These are phyloP conservation scores for Pseudocercospora crystallina DNA, from an alignment of 2,329 filamentous ascomycete species.

Conservation along the genomic window DNA sequence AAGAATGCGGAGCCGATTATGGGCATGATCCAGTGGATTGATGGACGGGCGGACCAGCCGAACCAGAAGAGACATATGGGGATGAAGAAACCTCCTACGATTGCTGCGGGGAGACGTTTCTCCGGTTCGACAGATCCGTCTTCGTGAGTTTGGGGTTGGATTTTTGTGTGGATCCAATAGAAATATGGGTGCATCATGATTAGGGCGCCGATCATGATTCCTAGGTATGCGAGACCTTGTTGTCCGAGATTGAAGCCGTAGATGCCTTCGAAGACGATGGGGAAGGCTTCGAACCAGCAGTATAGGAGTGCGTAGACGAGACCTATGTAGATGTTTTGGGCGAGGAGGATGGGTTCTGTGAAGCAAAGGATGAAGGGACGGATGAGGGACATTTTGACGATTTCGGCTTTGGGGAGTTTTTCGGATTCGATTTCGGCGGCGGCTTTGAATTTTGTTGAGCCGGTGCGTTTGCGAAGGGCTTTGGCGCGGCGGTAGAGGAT, in stretches of 20 bases:
- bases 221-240: slow-evolving; percentile 38
- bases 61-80: slow-evolving; percentile 46
- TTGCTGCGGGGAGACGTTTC: slow-evolving; percentile 36
- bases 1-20: slow-evolving; percentile 36
- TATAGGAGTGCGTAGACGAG: slow-evolving; percentile 42
- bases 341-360: slow-evolving; percentile 38
- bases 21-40: slow-evolving; percentile 40
- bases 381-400: slow-evolving; percentile 41
- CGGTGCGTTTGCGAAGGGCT: slow-evolving; percentile 38
- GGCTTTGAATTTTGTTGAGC: slow-evolving; percentile 36
- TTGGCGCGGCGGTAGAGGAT: slow-evolving; percentile 41
- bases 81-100: slow-evolving; percentile 38
- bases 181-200: slow-evolving; percentile 38
- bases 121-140: slow-evolving; percentile 40
- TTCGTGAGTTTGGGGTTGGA: slow-evolving; percentile 39
- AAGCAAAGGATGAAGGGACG: slow-evolving; percentile 42
- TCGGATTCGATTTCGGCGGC: slow-evolving; percentile 38
- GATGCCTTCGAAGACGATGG: slow-evolving; percentile 40
- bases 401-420: slow-evolving; percentile 35
- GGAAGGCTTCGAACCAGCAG: slow-evolving; percentile 46
- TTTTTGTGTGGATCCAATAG: slow-evolving; percentile 35
- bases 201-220: slow-evolving; percentile 38
- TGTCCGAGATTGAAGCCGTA: slow-evolving; percentile 39
- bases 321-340: slow-evolving; percentile 42
- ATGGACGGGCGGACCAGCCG: slow-evolving; percentile 35